A percentile compares a stretch with the other conserved stretches of the same genome.
Conservation (phyloP, 192 early-diverging fungal genomes). For the Backusella westeae region DNA sequence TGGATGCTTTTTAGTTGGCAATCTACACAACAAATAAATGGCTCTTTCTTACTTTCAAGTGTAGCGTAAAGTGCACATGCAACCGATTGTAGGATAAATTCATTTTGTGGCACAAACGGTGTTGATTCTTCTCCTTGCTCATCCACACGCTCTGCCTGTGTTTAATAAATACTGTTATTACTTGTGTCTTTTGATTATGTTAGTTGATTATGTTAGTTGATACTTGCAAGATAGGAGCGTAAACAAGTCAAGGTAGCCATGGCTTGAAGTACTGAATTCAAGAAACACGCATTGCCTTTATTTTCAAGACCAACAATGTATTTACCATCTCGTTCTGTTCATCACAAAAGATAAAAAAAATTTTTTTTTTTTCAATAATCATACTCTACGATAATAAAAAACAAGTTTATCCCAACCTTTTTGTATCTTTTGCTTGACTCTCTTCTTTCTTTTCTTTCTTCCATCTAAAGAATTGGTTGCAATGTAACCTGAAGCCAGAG, state of each 20-base stretch:
- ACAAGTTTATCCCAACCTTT: conserved; percentile 13
- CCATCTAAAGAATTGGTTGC: not conserved
- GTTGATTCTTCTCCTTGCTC: conserved; percentile 34
- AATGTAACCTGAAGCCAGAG: conserved; percentile 28
- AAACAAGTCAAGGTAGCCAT: conserved; percentile 11
- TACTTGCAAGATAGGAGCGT: conserved; percentile 12
- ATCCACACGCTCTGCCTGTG: conserved; percentile 36
- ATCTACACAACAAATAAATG: not conserved
- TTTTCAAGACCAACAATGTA: conserved; percentile 74
- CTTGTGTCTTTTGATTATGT: too few species aligned
- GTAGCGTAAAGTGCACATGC: conserved; percentile 37
- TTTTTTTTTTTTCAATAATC: not conserved
- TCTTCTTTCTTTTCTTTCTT: conserved; percentile 22
- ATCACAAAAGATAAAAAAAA: not conserved
- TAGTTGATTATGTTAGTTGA: not conserved
- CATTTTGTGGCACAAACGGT: conserved; percentile 20
- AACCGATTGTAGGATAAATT: conserved; percentile 33
- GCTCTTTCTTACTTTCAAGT: conserved; percentile 32
- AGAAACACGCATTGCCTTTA: conserved; percentile 90
- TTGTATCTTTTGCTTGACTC: conserved; percentile 22
- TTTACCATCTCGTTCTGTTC: conserved; percentile 28
- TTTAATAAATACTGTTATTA: not conserved
- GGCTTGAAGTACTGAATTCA: conserved; percentile 82
- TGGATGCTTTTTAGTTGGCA: not conserved
- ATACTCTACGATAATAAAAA: not conserved